Evolutionary conservation across 2,329 filamentous ascomycete species (phyloP).

Genomic region (Sporothrix pallida): DNA sequence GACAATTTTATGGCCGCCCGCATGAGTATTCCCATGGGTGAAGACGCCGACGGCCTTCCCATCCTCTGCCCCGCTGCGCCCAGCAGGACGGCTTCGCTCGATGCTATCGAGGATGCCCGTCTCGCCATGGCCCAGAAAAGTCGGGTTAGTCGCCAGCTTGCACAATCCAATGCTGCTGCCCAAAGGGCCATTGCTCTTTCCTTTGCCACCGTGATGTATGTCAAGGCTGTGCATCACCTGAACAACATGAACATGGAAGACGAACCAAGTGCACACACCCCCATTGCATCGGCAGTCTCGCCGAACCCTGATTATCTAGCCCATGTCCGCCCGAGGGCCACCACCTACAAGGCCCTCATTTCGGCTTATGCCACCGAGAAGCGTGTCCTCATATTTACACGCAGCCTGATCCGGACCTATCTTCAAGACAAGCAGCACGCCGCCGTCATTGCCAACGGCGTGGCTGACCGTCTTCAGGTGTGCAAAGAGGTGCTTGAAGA

Average conservation of each 20-base stretch:
- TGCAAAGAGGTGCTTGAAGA: background rate
- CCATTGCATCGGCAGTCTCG: no score
- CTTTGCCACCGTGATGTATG: background rate
- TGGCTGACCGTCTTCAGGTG: background rate
- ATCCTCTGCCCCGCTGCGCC: background rate
- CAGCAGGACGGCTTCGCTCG: background rate
- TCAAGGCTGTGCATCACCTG: background rate
- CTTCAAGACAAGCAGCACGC: background rate
- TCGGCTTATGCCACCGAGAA: background rate
- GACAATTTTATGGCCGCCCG: background rate
- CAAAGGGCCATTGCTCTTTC: background rate
- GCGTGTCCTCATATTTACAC: background rate
- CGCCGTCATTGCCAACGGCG: background rate
- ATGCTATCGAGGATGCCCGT: background rate
- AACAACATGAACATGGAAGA: background rate
- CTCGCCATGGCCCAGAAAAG: background rate
- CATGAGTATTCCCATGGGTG: constrained; percentile 10
- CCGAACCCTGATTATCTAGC: no score
- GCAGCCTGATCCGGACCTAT: background rate
- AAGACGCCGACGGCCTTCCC: background rate
- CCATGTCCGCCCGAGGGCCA: no score
- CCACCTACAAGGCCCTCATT: background rate
- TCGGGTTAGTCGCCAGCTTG: background rate
- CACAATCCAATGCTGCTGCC: background rate
- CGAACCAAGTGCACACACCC: background rate